phyloP scores from a whole-genome alignment of 73 alveolate species.

The Paramecium bursaria region DNA sequence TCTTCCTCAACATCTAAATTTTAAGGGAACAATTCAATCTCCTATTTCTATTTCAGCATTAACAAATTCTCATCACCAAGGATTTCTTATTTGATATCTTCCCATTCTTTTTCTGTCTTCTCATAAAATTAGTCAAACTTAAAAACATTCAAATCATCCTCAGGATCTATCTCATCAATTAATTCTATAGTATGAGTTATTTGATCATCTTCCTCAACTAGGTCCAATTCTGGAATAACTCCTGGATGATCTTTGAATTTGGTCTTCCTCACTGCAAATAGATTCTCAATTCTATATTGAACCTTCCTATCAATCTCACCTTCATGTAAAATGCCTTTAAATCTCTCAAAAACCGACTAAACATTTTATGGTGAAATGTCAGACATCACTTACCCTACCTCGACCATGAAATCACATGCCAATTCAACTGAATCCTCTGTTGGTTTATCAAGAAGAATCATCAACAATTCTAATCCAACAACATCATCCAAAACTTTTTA shows the following conservation, averaged over 20 bases:
- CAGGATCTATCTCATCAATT: slow-evolving; percentile 95
- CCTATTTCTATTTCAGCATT: slow-evolving; percentile 80
- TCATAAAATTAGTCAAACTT: slow-evolving; percentile 93
- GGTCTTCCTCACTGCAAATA: slow-evolving; percentile 93
- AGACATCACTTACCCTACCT: slow-evolving; percentile 97
- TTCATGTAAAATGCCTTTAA: slow-evolving; percentile 85
- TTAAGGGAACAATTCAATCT: slow-evolving; percentile 72
- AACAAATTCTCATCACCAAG: slow-evolving; percentile 92
- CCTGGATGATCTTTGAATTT: slow-evolving; percentile 94
- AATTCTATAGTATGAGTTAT: slow-evolving; percentile 93
- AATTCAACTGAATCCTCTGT: slow-evolving; percentile 96
- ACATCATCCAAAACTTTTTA: slow-evolving; percentile 95
- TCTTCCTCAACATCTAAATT: slow-evolving; percentile 82
- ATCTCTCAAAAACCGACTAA: slow-evolving; percentile 96
- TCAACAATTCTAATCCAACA: slow-evolving; percentile 93
- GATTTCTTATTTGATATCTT: slow-evolving; percentile 91
- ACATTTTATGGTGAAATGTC: slow-evolving; percentile 95
- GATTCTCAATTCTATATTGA: slow-evolving; percentile 97
- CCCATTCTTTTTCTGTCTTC: slow-evolving; percentile 95
- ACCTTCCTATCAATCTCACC: slow-evolving; percentile 88
- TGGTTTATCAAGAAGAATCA: slow-evolving; percentile 92
- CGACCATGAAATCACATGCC: slow-evolving; percentile 92
- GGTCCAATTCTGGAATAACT: slow-evolving; percentile 97
- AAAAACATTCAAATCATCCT: slow-evolving; percentile 95
- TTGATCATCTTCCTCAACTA: slow-evolving; percentile 98